These are phyloP conservation scores for Pelargonium australe DNA, from an alignment of 441 rosid genomes.

Conservation along the genomic window DNA sequence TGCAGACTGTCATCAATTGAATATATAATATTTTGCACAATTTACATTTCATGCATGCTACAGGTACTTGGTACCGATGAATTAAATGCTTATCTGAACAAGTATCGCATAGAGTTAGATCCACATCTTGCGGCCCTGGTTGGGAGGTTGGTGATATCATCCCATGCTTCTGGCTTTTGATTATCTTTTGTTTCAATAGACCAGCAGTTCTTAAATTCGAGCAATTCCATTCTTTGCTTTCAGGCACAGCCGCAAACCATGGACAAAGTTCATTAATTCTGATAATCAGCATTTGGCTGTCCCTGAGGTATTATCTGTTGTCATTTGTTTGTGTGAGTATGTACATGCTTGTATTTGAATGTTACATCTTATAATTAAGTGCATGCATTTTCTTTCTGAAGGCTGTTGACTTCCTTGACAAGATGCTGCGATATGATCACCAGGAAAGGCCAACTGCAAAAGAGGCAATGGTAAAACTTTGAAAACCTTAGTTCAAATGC, in stretches of 20 bases:
- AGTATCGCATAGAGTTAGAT: constrained; percentile 81
- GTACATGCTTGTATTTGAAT: background rate
- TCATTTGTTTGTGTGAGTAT: background rate
- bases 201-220: constrained; percentile 9
- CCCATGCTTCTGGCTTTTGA: background rate
- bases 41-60: constrained; percentile 8
- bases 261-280: background rate
- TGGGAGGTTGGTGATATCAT: constrained; percentile 54
- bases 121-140: constrained; percentile 83
- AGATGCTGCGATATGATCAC: constrained; percentile 91
- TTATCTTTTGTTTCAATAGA: background rate
- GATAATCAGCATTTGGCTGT: background rate
- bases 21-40: background rate
- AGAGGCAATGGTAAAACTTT: constrained; percentile 77
- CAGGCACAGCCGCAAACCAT: background rate
- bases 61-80: constrained; percentile 94
- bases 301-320: background rate
- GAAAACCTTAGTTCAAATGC: no score
- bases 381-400: constrained; percentile 19
- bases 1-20: background rate
- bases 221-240: background rate
- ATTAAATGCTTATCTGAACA: constrained; percentile 64
- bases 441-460: constrained; percentile 97
- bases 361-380: background rate
- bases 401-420: constrained; percentile 97